Percentiles rank a stretch among this genome's conserved stretches.
phyloP scores from a whole-genome alignment of 192 early-diverging fungal species.

The Backusella mclennaniae region DNA sequence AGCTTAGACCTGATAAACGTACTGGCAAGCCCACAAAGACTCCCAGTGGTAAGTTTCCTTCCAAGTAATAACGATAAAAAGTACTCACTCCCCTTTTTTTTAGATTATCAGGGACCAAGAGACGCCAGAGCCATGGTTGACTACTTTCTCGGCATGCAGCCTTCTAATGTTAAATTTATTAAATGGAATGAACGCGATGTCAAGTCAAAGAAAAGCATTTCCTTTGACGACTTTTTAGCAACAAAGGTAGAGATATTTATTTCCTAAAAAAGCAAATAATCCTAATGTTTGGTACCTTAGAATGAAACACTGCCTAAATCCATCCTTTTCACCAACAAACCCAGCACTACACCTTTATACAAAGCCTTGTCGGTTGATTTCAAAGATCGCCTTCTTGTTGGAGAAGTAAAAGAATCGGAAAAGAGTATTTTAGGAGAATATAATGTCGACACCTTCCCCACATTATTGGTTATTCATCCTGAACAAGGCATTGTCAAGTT shows the following conservation, averaged over 20 bases:
- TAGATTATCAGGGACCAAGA: slow-evolving; percentile 73
- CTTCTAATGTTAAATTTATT: slow-evolving; percentile 50
- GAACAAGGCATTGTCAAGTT: slow-evolving; percentile 48
- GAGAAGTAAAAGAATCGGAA: slow-evolving; percentile 62
- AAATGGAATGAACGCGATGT: slow-evolving; percentile 34
- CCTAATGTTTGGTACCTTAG: slow-evolving; percentile 22
- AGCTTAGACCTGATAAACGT: slow-evolving; percentile 34
- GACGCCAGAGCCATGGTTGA: slow-evolving; percentile 76
- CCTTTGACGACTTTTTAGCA: slow-evolving; percentile 57
- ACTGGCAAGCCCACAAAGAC: slow-evolving; percentile 34
- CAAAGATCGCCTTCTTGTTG: slow-evolving; percentile 65
- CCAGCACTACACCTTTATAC: slow-evolving; percentile 76
- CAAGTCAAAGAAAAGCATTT: slow-evolving; percentile 50
- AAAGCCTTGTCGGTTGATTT: slow-evolving; percentile 84
- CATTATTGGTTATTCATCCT: slow-evolving; percentile 63
- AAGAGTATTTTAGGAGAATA: slow-evolving; percentile 50
- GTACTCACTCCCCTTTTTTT: background rate
- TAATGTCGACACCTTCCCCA: slow-evolving; percentile 63
- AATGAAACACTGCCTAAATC: slow-evolving; percentile 61
- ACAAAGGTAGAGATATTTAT: slow-evolving; percentile 41
- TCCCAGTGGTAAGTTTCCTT: slow-evolving; percentile 27
- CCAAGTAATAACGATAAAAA: background rate
- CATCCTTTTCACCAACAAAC: slow-evolving; percentile 77
- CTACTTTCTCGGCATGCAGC: slow-evolving; percentile 60
- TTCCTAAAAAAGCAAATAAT: background rate